Percentiles rank a stretch among this genome's conserved stretches.
These are phyloP conservation scores for Lophium mytilinum DNA, from an alignment of 495 filamentous ascomycete genomes.

Conservation along the genomic window DNA sequence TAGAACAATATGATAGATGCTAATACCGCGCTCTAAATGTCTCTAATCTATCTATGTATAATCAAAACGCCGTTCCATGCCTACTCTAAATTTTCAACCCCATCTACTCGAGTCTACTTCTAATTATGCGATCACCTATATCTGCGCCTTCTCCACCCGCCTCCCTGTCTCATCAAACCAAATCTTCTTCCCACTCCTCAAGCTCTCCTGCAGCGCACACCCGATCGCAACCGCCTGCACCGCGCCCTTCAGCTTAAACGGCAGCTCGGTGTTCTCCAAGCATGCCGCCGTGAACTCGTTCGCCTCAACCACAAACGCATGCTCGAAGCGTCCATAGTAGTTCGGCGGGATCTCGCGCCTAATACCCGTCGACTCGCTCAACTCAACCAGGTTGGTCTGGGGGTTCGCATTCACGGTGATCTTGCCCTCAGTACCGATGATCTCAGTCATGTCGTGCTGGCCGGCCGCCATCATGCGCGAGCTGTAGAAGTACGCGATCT, in stretches of 20 bases:
- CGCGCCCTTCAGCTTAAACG: conserved; percentile 46
- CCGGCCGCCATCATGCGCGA: conserved; percentile 57
- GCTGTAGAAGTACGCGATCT: conserved; percentile 54
- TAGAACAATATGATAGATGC: too few relatives aligned
- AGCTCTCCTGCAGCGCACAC: conserved; percentile 49
- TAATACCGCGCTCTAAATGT: too few relatives aligned
- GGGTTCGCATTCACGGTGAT: conserved; percentile 50
- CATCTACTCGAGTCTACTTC: too few relatives aligned
- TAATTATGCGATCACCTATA: neutral
- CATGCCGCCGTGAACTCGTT: conserved; percentile 51
- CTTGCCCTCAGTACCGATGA: conserved; percentile 57
- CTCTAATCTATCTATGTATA: too few relatives aligned
- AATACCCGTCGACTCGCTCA: conserved; percentile 43
- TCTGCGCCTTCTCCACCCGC: conserved; percentile 19
- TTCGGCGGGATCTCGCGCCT: conserved; percentile 48
- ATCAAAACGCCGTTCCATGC: too few relatives aligned
- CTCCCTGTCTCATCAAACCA: conserved; percentile 44
- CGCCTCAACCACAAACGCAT: conserved; percentile 55
- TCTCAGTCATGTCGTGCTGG: conserved; percentile 56
- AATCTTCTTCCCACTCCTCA: conserved; percentile 51
- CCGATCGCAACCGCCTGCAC: conserved; percentile 55
- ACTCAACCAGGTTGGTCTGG: conserved; percentile 43
- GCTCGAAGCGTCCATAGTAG: conserved; percentile 55
- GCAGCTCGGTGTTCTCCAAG: conserved; percentile 45
- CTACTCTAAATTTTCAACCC: too few relatives aligned